Evolutionary conservation across 2,329 filamentous ascomycete genomes (phyloP).

Genomic region (Thelonectria olida): DNA sequence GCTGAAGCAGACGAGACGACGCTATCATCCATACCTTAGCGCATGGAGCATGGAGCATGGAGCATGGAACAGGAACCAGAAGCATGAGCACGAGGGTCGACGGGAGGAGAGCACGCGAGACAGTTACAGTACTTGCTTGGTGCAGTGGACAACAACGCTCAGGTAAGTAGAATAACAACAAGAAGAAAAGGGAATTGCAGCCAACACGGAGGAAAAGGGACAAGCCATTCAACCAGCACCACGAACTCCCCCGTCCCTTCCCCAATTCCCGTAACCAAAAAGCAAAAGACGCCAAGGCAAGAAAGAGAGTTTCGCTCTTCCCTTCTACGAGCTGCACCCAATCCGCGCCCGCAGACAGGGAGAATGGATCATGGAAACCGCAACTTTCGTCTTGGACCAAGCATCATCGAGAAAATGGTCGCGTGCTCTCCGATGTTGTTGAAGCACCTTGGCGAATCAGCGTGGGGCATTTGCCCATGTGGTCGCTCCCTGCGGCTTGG

Average conservation of each 20-base stretch:
- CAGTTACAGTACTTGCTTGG: too few relatives aligned
- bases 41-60: background rate
- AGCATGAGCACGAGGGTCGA: conserved; percentile 16
- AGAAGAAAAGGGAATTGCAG: background rate
- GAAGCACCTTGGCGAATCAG: conserved; percentile 46
- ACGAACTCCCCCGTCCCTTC: background rate
- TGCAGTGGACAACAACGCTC: too few relatives aligned
- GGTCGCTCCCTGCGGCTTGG: conserved; percentile 39
- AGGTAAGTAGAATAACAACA: too few relatives aligned
- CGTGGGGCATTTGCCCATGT: conserved; percentile 45
- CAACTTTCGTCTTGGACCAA: conserved; percentile 47
- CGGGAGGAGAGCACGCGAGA: background rate
- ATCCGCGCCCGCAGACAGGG: conserved; percentile 27
- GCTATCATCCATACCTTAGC: background rate
- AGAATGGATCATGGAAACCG: conserved; percentile 19
- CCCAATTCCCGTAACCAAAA: background rate
- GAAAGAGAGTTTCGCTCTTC: conserved; percentile 38
- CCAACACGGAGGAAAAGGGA: background rate
- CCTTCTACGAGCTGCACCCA: conserved; percentile 28
- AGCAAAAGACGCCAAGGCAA: conserved; percentile 14
- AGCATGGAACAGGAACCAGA: conserved; percentile 1
- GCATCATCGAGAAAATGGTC: conserved; percentile 55
- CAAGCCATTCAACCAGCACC: too few relatives aligned
- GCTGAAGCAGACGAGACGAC: background rate
- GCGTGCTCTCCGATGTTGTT: conserved; percentile 52